phyloP scores from a whole-genome alignment of 2,329 filamentous ascomycete species.

The Fusarium anthophilum region DNA sequence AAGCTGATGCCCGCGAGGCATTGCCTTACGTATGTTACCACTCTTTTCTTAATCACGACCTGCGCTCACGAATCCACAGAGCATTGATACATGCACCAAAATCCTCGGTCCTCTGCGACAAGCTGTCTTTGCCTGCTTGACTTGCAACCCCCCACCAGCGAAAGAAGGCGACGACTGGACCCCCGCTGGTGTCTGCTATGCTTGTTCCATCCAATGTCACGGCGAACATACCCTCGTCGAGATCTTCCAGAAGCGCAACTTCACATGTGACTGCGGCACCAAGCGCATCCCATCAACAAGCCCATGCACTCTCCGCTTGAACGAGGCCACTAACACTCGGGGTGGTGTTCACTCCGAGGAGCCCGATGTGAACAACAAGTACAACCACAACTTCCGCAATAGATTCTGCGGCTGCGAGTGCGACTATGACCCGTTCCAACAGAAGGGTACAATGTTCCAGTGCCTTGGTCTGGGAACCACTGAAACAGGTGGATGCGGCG shows the following conservation, averaged over 20 bases:
- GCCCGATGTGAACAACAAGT: constrained; percentile 78
- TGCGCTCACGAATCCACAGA: constrained; percentile 60
- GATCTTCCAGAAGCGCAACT: constrained; percentile 94
- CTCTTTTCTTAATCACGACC: neutral
- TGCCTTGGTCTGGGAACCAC: constrained; percentile 85
- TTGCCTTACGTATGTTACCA: constrained; percentile 81
- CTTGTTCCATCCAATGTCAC: constrained; percentile 96
- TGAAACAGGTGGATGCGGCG: constrained; percentile 88
- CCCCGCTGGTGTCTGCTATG: constrained; percentile 90
- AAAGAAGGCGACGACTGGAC: constrained; percentile 61
- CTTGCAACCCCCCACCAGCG: constrained; percentile 84
- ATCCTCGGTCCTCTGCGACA: constrained; percentile 89
- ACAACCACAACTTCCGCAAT: constrained; percentile 96
- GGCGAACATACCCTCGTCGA: constrained; percentile 95
- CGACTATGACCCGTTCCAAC: constrained; percentile 86
- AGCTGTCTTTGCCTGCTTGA: constrained; percentile 89
- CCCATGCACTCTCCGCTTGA: constrained; percentile 79
- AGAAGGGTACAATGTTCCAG: constrained; percentile 98
- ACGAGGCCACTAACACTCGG: constrained; percentile 77
- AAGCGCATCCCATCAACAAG: constrained; percentile 75
- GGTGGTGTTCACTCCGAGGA: constrained; percentile 81
- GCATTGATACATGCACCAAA: constrained; percentile 93
- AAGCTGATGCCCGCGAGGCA: constrained; percentile 93
- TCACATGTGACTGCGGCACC: constrained; percentile 96
- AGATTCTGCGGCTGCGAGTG: constrained; percentile 90